These are phyloP conservation scores for Ramaria rubella DNA, from an alignment of 768 basidiomycete species.

Conservation along the genomic window DNA sequence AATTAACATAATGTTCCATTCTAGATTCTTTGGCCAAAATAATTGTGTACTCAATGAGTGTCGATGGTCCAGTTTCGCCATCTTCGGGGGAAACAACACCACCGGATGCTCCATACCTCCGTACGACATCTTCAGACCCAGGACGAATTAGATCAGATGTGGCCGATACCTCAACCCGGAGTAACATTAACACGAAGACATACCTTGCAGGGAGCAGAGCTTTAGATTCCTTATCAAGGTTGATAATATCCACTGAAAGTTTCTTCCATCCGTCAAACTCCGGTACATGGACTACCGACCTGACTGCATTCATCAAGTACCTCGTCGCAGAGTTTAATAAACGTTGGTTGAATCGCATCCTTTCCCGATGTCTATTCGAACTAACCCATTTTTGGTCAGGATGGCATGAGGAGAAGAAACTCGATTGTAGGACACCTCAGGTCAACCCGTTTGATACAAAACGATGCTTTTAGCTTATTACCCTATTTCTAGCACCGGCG, in stretches of 20 bases:
- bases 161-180: conserved; percentile 35
- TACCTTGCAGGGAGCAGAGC: conserved; percentile 83
- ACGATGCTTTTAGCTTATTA: too few relatives aligned
- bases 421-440: conserved; percentile 74
- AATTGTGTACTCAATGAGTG: conserved; percentile 84
- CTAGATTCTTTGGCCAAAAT: conserved; percentile 75
- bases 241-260: conserved; percentile 81
- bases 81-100: conserved; percentile 67
- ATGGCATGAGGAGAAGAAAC: conserved; percentile 71
- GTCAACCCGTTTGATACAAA: conserved; percentile 31
- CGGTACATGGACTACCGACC: conserved; percentile 72
- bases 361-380: not conserved
- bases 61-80: conserved; percentile 50
- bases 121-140: not conserved
- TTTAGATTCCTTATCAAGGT: conserved; percentile 74
- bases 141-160: not conserved
- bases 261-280: conserved; percentile 91
- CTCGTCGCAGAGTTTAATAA: conserved; percentile 82
- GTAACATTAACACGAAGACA: conserved; percentile 12
- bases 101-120: conserved; percentile 19
- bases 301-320: conserved; percentile 81
- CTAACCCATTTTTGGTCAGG: conserved; percentile 32
- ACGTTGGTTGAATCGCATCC: conserved; percentile 34
- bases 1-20: not conserved
- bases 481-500: conserved; percentile 64